These are phyloP conservation scores for Gamsiella multidivaricata DNA, from an alignment of 192 early-diverging fungal species.

Conservation along the genomic window DNA sequence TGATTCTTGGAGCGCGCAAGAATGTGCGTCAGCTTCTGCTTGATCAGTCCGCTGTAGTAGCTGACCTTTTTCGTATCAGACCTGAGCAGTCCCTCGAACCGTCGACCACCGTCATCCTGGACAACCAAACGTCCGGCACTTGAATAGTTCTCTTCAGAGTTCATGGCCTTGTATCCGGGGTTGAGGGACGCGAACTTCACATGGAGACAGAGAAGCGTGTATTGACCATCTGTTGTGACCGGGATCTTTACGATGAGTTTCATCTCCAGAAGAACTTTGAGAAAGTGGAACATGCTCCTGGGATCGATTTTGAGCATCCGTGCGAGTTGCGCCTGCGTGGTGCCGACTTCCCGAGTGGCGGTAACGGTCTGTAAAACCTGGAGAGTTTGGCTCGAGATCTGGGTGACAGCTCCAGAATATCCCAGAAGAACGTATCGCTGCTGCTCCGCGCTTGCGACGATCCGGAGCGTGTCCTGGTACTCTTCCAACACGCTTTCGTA, in stretches of 20 bases:
- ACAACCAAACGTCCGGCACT: conserved; percentile 19
- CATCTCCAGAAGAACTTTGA: conserved; percentile 62
- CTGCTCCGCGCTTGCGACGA: conserved; percentile 38
- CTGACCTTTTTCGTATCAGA: conserved; percentile 48
- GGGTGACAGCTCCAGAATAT: conserved; percentile 34
- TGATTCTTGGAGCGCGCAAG: conserved; percentile 61
- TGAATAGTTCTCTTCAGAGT: conserved; percentile 31
- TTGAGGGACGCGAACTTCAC: conserved; percentile 63
- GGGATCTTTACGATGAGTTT: conserved; percentile 73
- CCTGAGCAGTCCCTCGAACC: conserved; percentile 29
- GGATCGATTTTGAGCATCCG: conserved; percentile 68
- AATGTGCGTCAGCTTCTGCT: conserved; percentile 64
- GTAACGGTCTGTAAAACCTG: conserved; percentile 60
- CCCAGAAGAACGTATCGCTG: conserved; percentile 55
- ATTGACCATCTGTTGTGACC: conserved; percentile 64
- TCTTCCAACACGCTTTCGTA: conserved; percentile 18
- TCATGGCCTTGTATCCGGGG: conserved; percentile 55
- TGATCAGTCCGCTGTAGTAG: conserved; percentile 67
- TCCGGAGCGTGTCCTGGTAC: conserved; percentile 50
- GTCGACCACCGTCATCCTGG: not conserved
- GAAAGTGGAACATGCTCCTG: conserved; percentile 68
- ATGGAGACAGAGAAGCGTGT: conserved; percentile 70
- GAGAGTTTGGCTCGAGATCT: conserved; percentile 36
- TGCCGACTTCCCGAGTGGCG: conserved; percentile 56
- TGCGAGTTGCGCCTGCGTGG: conserved; percentile 67